Percentiles rank a stretch among this genome's conserved stretches.
phyloP scores from a whole-genome alignment of 805 yeast species.

The Candida maltosa region DNA sequence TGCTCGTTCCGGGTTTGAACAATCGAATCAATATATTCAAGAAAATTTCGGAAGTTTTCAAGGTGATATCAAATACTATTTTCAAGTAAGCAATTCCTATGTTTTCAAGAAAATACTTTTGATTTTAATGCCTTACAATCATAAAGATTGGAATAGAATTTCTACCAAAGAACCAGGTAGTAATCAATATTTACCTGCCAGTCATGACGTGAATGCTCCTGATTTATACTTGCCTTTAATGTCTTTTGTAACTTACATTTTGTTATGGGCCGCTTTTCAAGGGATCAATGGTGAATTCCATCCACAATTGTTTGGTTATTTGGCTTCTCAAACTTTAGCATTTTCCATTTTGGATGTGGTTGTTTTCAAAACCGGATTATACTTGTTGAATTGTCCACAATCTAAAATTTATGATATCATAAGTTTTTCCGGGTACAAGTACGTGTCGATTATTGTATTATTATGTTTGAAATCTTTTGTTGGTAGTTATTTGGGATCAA shows the following conservation, averaged over 20 bases:
- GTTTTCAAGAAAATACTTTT: conserved; percentile 71
- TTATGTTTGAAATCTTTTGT: conserved; percentile 50
- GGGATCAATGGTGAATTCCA: conserved; percentile 90
- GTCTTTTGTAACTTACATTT: conserved; percentile 85
- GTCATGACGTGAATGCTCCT: conserved; percentile 89
- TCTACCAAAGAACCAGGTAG: conserved; percentile 17
- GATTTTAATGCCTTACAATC: conserved; percentile 82
- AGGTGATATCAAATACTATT: conserved; percentile 73
- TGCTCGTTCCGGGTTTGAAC: conserved; percentile 79
- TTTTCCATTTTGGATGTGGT: conserved; percentile 73
- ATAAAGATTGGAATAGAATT: conserved; percentile 76
- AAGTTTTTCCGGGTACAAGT: conserved; percentile 92
- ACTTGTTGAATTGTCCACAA: conserved; percentile 68
- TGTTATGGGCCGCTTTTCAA: conserved; percentile 77
- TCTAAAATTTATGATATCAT: conserved; percentile 70
- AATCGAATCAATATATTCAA: conserved; percentile 76
- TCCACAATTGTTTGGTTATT: conserved; percentile 85
- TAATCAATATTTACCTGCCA: conserved; percentile 63
- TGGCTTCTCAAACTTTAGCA: conserved; percentile 83
- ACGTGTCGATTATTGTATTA: conserved; percentile 69
- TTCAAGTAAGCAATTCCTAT: conserved; percentile 86
- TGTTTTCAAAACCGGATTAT: conserved; percentile 77
- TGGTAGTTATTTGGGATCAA: conserved; percentile 24
- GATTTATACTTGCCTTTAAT: conserved; percentile 94
- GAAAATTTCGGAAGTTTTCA: conserved; percentile 59